Conservation (phyloP, 2,329 filamentous ascomycete genomes). For the Sporothrix humicola region DNA sequence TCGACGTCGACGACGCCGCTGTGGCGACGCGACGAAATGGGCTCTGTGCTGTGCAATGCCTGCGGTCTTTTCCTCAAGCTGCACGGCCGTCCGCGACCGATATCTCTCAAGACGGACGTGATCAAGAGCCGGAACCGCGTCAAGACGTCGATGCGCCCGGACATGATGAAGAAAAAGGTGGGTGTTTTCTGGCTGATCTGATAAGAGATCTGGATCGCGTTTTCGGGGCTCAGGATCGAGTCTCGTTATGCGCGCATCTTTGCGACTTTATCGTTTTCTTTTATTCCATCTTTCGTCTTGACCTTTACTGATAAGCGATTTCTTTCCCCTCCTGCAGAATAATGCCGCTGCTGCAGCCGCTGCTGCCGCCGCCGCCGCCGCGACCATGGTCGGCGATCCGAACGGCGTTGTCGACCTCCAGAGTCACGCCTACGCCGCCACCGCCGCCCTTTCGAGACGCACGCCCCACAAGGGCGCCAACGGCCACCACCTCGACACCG, state of each 20-base stretch:
- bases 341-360: constrained; percentile 35
- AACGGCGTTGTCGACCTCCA: constrained; percentile 65
- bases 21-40: constrained; percentile 96
- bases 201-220: constrained; percentile 15
- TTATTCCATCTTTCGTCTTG: not conserved
- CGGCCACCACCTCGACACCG: constrained; percentile 73
- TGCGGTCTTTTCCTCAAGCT: constrained; percentile 97
- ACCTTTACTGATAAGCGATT: constrained; percentile 4
- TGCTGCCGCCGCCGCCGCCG: constrained; percentile 35
- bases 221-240: not conserved
- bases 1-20: constrained; percentile 92
- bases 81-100: constrained; percentile 89
- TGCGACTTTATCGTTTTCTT: not conserved
- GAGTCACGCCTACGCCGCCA: constrained; percentile 61
- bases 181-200: constrained; percentile 43
- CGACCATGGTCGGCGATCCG: constrained; percentile 49
- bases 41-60: constrained; percentile 96
- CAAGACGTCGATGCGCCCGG: constrained; percentile 76
- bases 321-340: constrained; percentile 30
- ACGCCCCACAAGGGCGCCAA: constrained; percentile 74
- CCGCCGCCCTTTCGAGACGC: constrained; percentile 58
- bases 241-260: not conserved
- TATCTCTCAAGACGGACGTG: constrained; percentile 97
- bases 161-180: constrained; percentile 83
- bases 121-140: constrained; percentile 99